Conservation (phyloP, 441 rosid species). For the Pelargonium myrrhifolium region DNA sequence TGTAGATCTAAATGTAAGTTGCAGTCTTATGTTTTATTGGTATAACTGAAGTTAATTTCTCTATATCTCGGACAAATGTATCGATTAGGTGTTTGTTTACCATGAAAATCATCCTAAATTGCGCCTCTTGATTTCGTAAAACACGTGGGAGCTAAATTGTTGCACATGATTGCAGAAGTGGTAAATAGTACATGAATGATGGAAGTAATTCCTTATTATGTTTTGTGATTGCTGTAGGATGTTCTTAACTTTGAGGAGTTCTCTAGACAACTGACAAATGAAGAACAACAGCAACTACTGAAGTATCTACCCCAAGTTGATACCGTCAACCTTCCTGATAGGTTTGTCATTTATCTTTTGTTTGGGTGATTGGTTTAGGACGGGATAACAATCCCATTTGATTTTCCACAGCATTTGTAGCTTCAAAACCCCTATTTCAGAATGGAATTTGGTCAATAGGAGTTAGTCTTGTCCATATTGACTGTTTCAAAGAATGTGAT, state of each 20-base stretch:
- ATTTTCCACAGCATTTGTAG: not conserved
- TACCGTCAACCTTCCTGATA: slow-evolving; percentile 43
- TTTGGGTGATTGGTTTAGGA: not conserved
- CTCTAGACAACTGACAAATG: slow-evolving; percentile 46
- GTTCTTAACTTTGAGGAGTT: slow-evolving; percentile 77
- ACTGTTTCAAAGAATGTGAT: too few relatives aligned
- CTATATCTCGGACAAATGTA: not conserved
- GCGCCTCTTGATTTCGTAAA: not conserved
- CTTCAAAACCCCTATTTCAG: not conserved
- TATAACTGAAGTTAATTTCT: not conserved
- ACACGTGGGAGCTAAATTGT: not conserved
- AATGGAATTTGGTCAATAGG: too few relatives aligned
- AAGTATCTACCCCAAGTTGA: slow-evolving; percentile 64
- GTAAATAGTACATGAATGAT: not conserved
- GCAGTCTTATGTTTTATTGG: not conserved
- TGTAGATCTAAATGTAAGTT: slow-evolving; percentile 62
- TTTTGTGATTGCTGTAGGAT: slow-evolving; percentile 37
- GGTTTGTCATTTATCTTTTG: slow-evolving; percentile 29
- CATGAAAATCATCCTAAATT: too few relatives aligned
- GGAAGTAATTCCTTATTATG: slow-evolving; percentile 5
- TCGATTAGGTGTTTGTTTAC: not conserved
- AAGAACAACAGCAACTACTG: slow-evolving; percentile 69
- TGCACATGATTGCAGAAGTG: not conserved
- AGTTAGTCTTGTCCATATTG: too few relatives aligned
- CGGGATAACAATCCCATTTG: not conserved